Conservation (phyloP, 768 basidiomycete genomes). For the Cyathus striatus region DNA sequence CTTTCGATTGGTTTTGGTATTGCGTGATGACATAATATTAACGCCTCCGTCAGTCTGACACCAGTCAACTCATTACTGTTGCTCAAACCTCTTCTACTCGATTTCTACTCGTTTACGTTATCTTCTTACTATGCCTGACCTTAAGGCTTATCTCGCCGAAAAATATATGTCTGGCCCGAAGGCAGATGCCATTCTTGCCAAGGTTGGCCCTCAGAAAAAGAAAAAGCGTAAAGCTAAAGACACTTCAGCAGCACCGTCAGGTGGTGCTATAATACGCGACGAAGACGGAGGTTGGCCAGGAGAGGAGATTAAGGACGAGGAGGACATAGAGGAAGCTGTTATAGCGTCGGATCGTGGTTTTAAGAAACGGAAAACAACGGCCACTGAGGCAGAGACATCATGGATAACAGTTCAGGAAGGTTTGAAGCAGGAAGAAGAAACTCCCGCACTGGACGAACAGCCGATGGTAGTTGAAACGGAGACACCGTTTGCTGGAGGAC, state of each 20-base stretch:
- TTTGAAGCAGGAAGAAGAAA: slow-evolving; percentile 29
- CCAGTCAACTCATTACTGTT: no score
- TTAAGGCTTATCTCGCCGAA: slow-evolving; percentile 83
- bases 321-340: slow-evolving; percentile 59
- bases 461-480: slow-evolving; percentile 49
- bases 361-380: slow-evolving; percentile 58
- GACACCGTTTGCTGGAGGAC: slow-evolving; percentile 60
- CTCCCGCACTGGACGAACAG: slow-evolving; percentile 63
- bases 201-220: slow-evolving; percentile 56
- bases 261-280: slow-evolving; percentile 43
- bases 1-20: no score
- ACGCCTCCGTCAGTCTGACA: no score
- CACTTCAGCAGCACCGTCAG: slow-evolving; percentile 13
- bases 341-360: slow-evolving; percentile 74
- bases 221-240: slow-evolving; percentile 65
- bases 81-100: no score
- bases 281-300: slow-evolving; percentile 72
- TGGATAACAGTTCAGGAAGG: slow-evolving; percentile 70
- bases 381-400: slow-evolving; percentile 40
- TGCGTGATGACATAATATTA: no score
- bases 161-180: slow-evolving; percentile 98
- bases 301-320: slow-evolving; percentile 37
- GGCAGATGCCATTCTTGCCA: slow-evolving; percentile 88
- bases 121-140: slow-evolving; percentile 48
- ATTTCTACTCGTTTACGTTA: no score